Percentiles rank a stretch among this genome's conserved stretches.
phyloP scores from a whole-genome alignment of 1,284 basidiomycete species.

The Ustilago cynodontis region DNA sequence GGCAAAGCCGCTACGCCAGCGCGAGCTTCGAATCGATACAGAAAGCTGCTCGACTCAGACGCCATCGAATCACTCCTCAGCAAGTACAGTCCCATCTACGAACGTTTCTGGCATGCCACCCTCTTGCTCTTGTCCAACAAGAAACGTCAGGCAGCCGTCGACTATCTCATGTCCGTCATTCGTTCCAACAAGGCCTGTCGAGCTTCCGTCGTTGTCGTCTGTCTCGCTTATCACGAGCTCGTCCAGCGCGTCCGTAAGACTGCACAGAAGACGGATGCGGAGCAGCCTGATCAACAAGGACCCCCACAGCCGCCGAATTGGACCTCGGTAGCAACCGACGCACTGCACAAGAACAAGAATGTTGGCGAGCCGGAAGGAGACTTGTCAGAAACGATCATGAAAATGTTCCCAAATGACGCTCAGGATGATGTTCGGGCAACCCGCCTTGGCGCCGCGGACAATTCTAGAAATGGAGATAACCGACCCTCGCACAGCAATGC shows the following conservation, averaged over 20 bases:
- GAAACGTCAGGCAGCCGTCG: slow-evolving; percentile 43
- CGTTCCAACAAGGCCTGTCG: slow-evolving; percentile 45
- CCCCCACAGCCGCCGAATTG: slow-evolving; percentile 14
- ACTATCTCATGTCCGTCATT: slow-evolving; percentile 51
- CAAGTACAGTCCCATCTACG: slow-evolving; percentile 58
- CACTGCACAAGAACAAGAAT: slow-evolving; percentile 11
- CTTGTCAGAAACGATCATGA: slow-evolving; percentile 26
- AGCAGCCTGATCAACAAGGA: slow-evolving; percentile 6
- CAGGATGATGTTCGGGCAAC: slow-evolving; percentile 13
- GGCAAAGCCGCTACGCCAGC: slow-evolving; percentile 17
- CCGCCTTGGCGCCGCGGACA: slow-evolving; percentile 1
- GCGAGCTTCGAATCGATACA: slow-evolving; percentile 33
- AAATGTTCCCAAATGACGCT: slow-evolving; percentile 26
- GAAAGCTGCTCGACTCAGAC: slow-evolving; percentile 49
- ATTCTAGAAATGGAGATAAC: slow-evolving; percentile 4
- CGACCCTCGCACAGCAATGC: not conserved
- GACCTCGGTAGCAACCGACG: slow-evolving; percentile 34
- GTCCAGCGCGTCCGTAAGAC: slow-evolving; percentile 37
- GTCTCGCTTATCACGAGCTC: slow-evolving; percentile 56
- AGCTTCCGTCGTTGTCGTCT: slow-evolving; percentile 54
- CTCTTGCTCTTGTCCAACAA: slow-evolving; percentile 44
- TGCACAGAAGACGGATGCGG: slow-evolving; percentile 13
- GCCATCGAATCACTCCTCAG: slow-evolving; percentile 52
- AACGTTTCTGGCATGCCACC: slow-evolving; percentile 51
- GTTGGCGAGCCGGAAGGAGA: slow-evolving; percentile 4